These are phyloP conservation scores for Viola odorata DNA, from an alignment of 345 rosid genomes.

Conservation along the genomic window DNA sequence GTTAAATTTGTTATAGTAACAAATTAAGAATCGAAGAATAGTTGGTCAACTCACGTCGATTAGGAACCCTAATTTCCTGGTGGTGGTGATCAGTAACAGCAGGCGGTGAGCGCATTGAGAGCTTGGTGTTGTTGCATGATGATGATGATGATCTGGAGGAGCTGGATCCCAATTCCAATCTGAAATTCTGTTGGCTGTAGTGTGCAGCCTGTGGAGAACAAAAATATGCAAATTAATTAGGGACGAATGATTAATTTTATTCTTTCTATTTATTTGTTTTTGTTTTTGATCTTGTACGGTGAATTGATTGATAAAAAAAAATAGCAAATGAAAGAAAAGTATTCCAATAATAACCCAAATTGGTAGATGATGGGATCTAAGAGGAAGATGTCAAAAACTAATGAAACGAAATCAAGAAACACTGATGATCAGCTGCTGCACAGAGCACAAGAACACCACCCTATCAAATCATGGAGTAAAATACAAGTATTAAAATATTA, in stretches of 20 bases:
- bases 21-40: neutral
- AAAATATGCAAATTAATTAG: neutral
- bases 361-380: too few species aligned
- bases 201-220: slow-evolving; percentile 34
- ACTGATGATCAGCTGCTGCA: slow-evolving; percentile 4
- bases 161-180: slow-evolving; percentile 45
- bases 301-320: too few species aligned
- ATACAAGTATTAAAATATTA: too few species aligned
- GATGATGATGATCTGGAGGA: slow-evolving; percentile 39
- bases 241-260: too few species aligned
- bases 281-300: too few species aligned
- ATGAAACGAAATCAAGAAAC: slow-evolving; percentile 36
- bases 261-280: neutral
- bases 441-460: too few species aligned
- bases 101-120: slow-evolving; percentile 38
- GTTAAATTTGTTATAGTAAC: too few species aligned
- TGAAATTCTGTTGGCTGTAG: slow-evolving; percentile 35
- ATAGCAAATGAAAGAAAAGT: too few species aligned
- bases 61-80: slow-evolving; percentile 47
- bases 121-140: slow-evolving; percentile 32
- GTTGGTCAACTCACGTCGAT: slow-evolving; percentile 45
- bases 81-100: slow-evolving; percentile 8
- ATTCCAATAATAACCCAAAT: too few species aligned
- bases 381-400: slow-evolving; percentile 12
- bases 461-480: too few species aligned